Evolutionary conservation across 2,329 filamentous ascomycete species (phyloP).

Genomic region (Pestalotiopsis sp.): DNA sequence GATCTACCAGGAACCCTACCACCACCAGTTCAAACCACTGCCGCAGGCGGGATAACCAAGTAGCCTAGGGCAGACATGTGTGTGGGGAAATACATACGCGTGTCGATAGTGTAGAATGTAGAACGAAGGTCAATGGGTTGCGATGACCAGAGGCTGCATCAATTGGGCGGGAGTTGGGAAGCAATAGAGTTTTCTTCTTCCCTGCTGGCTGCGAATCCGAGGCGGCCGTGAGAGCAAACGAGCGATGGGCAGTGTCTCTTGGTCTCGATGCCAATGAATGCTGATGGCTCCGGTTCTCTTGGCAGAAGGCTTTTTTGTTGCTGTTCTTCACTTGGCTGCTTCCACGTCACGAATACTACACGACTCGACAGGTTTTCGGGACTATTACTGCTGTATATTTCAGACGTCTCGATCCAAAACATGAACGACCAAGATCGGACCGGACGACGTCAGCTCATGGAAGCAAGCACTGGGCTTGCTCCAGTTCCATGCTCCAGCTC

Average conservation of each 20-base stretch:
- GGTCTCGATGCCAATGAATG: background rate
- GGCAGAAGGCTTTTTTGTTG: background rate
- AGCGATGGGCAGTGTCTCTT: background rate
- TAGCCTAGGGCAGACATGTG: background rate
- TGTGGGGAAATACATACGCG: background rate
- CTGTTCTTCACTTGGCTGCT: background rate
- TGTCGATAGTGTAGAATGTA: background rate
- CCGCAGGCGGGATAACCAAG: background rate
- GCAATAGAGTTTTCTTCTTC: background rate
- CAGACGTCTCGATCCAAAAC: background rate
- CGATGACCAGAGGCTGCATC: background rate
- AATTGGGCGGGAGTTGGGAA: background rate
- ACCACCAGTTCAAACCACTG: background rate
- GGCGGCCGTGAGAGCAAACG: background rate
- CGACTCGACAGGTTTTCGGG: background rate
- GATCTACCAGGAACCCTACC: background rate
- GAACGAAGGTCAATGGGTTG: background rate
- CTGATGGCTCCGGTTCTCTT: background rate
- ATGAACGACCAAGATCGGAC: background rate
- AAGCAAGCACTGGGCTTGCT: background rate
- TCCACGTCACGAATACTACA: background rate
- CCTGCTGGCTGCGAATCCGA: background rate
- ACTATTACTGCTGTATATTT: background rate
- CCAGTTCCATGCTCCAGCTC: background rate
- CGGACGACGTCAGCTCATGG: background rate